Evolutionary conservation across 805 yeast genomes (phyloP).

Genomic region (Lipomyces sp.): DNA sequence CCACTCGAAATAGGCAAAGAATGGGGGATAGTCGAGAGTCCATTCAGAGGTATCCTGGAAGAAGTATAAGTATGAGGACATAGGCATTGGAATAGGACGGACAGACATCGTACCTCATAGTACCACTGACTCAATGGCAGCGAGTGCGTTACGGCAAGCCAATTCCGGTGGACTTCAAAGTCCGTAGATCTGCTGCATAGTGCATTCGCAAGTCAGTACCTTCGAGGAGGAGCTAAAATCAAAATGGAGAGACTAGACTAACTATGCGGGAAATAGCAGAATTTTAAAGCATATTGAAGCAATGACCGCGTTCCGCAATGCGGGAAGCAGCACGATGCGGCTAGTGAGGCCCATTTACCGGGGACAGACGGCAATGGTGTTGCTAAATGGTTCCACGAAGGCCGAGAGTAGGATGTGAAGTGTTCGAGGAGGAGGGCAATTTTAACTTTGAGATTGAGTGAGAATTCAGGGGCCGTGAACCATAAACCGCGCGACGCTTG

Average conservation of each 20-base stretch:
- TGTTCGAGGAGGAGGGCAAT: too few relatives aligned
- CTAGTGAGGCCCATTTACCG: too few relatives aligned
- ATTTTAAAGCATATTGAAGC: slow-evolving; percentile 59
- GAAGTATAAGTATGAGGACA: not conserved
- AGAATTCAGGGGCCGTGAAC: too few relatives aligned
- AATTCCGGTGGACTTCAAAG: slow-evolving; percentile 94
- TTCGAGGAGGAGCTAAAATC: not conserved
- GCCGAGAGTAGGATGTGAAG: too few relatives aligned
- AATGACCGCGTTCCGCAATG: slow-evolving; percentile 65
- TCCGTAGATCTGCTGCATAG: slow-evolving; percentile 62
- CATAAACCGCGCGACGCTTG: too few relatives aligned
- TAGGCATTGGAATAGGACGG: not conserved
- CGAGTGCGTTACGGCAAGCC: slow-evolving; percentile 85
- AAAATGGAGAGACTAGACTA: slow-evolving; percentile 29
- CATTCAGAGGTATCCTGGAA: slow-evolving; percentile 62
- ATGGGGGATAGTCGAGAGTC: slow-evolving; percentile 97
- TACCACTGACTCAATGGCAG: slow-evolving; percentile 83
- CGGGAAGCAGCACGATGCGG: slow-evolving; percentile 36
- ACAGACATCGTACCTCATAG: slow-evolving; percentile 45
- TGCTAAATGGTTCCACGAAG: too few relatives aligned
- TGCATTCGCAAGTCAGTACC: not conserved
- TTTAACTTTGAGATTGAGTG: too few relatives aligned
- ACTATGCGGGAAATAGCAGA: slow-evolving; percentile 73
- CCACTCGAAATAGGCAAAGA: slow-evolving; percentile 95
- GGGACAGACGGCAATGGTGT: too few relatives aligned